Evolutionary conservation across 1,284 basidiomycete species (phyloP).

Genomic region (Butyriboletus appendiculatus): DNA sequence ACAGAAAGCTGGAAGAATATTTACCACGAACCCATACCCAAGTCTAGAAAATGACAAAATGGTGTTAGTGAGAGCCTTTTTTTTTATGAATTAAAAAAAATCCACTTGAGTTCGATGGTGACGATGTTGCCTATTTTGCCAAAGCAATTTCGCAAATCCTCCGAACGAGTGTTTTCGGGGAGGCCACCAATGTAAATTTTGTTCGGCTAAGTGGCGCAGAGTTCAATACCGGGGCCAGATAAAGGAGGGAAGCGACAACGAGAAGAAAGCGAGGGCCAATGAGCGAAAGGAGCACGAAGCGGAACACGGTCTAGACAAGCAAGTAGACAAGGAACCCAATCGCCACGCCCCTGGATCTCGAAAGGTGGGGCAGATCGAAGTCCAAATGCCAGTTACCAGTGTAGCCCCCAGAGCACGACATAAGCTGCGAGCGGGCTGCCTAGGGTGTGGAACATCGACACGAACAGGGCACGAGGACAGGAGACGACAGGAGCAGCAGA

Average conservation of each 20-base stretch:
- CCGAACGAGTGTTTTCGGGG: conserved; percentile 79
- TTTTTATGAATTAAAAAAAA: conserved; percentile 21
- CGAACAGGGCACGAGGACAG: conserved; percentile 25
- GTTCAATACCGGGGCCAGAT: conserved; percentile 56
- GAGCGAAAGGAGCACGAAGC: conserved; percentile 27
- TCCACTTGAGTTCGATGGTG: conserved; percentile 81
- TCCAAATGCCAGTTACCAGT: conserved; percentile 27
- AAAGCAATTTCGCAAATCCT: conserved; percentile 82
- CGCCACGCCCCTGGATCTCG: conserved; percentile 19
- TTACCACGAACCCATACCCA: conserved; percentile 84
- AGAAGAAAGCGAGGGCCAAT: conserved; percentile 47
- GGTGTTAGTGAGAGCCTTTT: conserved; percentile 5
- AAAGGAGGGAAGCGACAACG: conserved; percentile 48
- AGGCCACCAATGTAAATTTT: conserved; percentile 88
- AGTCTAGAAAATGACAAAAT: conserved; percentile 40
- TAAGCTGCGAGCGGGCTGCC: conserved; percentile 17
- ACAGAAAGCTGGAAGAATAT: conserved; percentile 25
- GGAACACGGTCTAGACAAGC: conserved; percentile 24
- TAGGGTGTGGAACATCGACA: conserved; percentile 20
- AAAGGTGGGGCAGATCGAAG: conserved; percentile 18
- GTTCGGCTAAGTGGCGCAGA: conserved; percentile 74
- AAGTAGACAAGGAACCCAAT: conserved; percentile 21
- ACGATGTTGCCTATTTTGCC: conserved; percentile 78
- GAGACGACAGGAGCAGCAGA: conserved; percentile 25
- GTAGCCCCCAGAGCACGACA: conserved; percentile 19